These are phyloP conservation scores for Talaromyces thailandensis DNA, from an alignment of 495 filamentous ascomycete genomes.

Conservation along the genomic window DNA sequence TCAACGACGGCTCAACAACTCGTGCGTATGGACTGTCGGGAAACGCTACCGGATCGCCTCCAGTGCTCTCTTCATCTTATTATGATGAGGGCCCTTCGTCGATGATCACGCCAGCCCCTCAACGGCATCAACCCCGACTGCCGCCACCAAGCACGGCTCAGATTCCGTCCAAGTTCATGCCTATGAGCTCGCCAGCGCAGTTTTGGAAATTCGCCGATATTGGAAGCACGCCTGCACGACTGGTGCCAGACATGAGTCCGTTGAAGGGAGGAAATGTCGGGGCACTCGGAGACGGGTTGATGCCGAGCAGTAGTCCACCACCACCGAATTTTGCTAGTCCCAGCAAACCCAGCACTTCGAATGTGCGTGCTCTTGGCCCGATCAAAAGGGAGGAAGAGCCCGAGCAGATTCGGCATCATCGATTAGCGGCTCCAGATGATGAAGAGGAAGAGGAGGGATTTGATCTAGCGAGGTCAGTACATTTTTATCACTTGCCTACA, in stretches of 20 bases:
- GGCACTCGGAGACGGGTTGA: slow-evolving; percentile 36
- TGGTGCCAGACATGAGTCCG: slow-evolving; percentile 51
- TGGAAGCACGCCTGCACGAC: slow-evolving; percentile 70
- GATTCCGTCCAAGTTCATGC: slow-evolving; percentile 88
- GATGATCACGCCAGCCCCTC: slow-evolving; percentile 79
- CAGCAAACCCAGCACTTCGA: slow-evolving; percentile 34
- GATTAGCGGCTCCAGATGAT: slow-evolving; percentile 14
- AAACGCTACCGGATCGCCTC: slow-evolving; percentile 52
- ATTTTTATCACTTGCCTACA: slow-evolving; percentile 5
- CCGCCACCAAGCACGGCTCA: slow-evolving; percentile 85
- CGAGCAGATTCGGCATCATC: slow-evolving; percentile 1
- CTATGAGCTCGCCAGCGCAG: slow-evolving; percentile 88
- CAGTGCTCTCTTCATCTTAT: slow-evolving; percentile 60
- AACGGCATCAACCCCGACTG: slow-evolving; percentile 70
- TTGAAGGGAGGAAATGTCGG: slow-evolving; percentile 37
- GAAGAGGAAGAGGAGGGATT: slow-evolving; percentile 49
- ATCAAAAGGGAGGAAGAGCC: slow-evolving; percentile 20
- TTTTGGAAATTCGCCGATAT: slow-evolving; percentile 79
- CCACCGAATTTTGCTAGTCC: slow-evolving; percentile 40
- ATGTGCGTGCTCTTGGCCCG: slow-evolving; percentile 28
- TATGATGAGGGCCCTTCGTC: slow-evolving; percentile 46
- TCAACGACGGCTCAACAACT: slow-evolving; percentile 16
- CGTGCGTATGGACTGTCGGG: slow-evolving; percentile 50
- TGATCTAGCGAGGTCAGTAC: slow-evolving; percentile 56
- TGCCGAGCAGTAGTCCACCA: slow-evolving; percentile 59